phyloP scores from a whole-genome alignment of 169 alveolate species.

The Plasmodium yoelii region DNA sequence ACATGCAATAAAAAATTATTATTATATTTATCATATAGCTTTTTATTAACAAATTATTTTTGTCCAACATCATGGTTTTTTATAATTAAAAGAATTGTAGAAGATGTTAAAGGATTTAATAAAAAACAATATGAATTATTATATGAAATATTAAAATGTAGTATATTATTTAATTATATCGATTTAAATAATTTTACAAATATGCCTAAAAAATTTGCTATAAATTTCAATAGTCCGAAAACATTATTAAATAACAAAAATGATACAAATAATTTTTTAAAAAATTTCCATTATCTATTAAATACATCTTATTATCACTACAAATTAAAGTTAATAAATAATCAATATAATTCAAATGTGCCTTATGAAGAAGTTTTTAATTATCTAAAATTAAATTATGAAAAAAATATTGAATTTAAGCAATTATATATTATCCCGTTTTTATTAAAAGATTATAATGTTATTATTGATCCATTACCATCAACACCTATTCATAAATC shows the following conservation, averaged over 20 bases:
- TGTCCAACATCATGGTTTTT: conserved; percentile 64
- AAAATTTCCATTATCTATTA: conserved; percentile 52
- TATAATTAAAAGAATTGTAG: conserved; percentile 70
- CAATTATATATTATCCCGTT: conserved; percentile 63
- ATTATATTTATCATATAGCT: conserved; percentile 67
- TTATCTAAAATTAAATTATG: conserved; percentile 67
- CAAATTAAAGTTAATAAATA: conserved; percentile 58
- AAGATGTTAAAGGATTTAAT: conserved; percentile 59
- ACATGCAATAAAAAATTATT: conserved; percentile 58
- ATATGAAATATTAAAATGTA: conserved; percentile 71
- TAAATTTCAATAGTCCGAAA: neutral
- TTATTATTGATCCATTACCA: conserved; percentile 71
- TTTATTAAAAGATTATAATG: conserved; percentile 56
- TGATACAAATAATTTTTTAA: conserved; percentile 30
- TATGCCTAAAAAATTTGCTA: neutral
- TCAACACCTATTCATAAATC: conserved; percentile 70
- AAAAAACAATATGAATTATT: conserved; percentile 64
- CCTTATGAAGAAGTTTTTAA: conserved; percentile 73
- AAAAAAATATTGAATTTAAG: conserved; percentile 67
- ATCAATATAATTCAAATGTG: conserved; percentile 54
- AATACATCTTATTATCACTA: conserved; percentile 66
- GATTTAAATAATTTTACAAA: conserved; percentile 61
- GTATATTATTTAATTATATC: conserved; percentile 39
- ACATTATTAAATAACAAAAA: conserved; percentile 1
- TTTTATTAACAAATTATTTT: conserved; percentile 59